A percentile compares a stretch with the other conserved stretches of the same genome.
phyloP scores from a whole-genome alignment of 2,329 filamentous ascomycete species.

The Blastomyces parvus region DNA sequence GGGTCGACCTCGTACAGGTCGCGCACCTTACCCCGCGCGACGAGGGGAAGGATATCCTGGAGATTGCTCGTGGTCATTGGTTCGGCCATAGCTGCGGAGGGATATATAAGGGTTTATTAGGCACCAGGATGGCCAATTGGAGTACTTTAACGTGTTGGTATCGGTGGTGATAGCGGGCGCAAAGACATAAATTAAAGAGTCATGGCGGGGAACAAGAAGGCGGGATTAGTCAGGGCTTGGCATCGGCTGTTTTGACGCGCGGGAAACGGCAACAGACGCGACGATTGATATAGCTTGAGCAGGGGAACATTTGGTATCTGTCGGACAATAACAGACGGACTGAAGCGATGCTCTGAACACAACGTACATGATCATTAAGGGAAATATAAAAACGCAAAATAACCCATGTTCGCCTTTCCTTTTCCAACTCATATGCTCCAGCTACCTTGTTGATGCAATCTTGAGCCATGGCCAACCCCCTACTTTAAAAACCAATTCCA shows the following conservation, averaged over 20 bases:
- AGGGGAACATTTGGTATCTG: not conserved
- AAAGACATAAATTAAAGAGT: not conserved
- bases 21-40: constrained; percentile 64
- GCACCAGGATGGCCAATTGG: not conserved
- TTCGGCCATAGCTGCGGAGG: constrained; percentile 24
- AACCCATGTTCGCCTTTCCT: not conserved
- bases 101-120: not conserved
- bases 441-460: not conserved
- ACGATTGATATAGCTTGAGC: not conserved
- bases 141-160: not conserved
- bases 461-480: not conserved
- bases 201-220: not conserved
- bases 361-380: not conserved
- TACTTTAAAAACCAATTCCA: not conserved
- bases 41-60: constrained; percentile 36
- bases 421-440: not conserved
- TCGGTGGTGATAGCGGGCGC: not conserved
- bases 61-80: constrained; percentile 37
- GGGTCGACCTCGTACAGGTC: constrained; percentile 68
- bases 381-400: not conserved
- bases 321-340: not conserved
- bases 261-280: not conserved
- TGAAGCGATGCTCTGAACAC: not conserved
- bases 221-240: constrained; percentile 2
- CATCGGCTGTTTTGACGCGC: constrained; percentile 1